Conservation (phyloP, 768 basidiomycete genomes). For the Rhodotorula taiwanensis region DNA sequence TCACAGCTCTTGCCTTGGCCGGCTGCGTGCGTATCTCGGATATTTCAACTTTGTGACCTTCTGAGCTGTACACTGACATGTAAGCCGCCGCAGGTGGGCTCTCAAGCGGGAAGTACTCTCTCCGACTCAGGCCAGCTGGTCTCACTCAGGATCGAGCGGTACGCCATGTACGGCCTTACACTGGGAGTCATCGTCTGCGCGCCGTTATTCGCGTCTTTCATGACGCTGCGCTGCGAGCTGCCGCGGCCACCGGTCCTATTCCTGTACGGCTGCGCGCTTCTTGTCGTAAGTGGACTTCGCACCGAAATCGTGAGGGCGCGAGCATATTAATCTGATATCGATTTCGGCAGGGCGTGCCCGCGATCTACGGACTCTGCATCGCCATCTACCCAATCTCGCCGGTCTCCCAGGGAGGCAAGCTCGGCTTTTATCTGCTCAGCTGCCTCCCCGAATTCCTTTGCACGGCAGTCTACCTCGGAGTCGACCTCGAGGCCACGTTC, state of each 20-base stretch:
- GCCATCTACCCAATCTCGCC: neutral
- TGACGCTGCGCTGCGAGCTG: neutral
- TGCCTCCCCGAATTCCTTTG: slow-evolving; percentile 9
- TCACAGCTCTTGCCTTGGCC: neutral
- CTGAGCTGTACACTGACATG: too few relatives aligned
- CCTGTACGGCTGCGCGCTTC: neutral
- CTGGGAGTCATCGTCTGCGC: neutral
- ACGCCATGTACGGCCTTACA: neutral
- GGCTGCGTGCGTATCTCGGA: too few relatives aligned
- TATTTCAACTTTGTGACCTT: too few relatives aligned
- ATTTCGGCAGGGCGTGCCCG: slow-evolving; percentile 2
- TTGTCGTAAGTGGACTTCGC: slow-evolving; percentile 12
- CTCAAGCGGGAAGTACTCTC: too few relatives aligned
- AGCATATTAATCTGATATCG: neutral
- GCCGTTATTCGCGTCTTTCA: neutral
- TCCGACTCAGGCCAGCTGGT: too few relatives aligned
- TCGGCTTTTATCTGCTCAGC: slow-evolving; percentile 20
- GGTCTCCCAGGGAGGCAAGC: slow-evolving; percentile 1
- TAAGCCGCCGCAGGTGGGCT: too few relatives aligned
- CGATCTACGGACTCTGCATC: slow-evolving; percentile 6
- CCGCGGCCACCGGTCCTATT: neutral
- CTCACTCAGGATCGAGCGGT: neutral
- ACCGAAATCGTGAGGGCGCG: too few relatives aligned
- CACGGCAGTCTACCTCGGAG: neutral
- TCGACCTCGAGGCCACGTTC: slow-evolving; percentile 17